Evolutionary conservation across 2,329 filamentous ascomycete genomes (phyloP), one percentile per base, ranked within the genome.

Genomic region (Aureobasidium sp.): DNA sequence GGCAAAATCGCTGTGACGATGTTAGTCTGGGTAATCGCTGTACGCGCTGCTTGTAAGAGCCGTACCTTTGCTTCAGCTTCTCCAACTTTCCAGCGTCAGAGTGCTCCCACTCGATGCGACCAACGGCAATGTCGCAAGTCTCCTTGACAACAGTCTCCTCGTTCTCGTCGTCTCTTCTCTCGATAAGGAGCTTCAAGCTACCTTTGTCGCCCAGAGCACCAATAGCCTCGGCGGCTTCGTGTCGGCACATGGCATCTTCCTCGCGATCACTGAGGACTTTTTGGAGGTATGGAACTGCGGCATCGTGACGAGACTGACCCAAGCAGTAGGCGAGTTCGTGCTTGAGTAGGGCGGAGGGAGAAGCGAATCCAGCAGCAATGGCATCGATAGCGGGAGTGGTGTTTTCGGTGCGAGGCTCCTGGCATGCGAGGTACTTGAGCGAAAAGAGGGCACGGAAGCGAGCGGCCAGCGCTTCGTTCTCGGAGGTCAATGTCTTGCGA

Each of bases 371-470:
- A 8, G 91, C 91, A 2, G 93, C 91, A 68, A 99, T 99, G 45
- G 94, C 92, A 67, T 85, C 77, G 67, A 87, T 85, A 19, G 88
- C 83, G 45, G 86, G 85, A 8, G 85, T 77, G 0, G 81, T 82
- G 66, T 85, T 77, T 45, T 78, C 74, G 31, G 79, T 83, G 0
- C 82, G 75, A 11, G 83, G 82, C 40, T 81, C 74, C 66, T 86
- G 83, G 63, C 84, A 86, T 52, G 94, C 93, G 64, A 97, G 80
- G 74, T 97, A 90, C 79, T 99, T 99, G 64, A 99, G 86, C 19
- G 93, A 97, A 80, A 99, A 99, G 68, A 99, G 89, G 47, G 94
- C 93, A 69, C 94, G 91, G 78, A 97, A 99, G 66, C 94, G 91
- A 66, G 90, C 82, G 42, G 92, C 88, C 60, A 99, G 88, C 49